Conservation (phyloP, 768 basidiomycete species). For the Phanerochaete carnosa region DNA sequence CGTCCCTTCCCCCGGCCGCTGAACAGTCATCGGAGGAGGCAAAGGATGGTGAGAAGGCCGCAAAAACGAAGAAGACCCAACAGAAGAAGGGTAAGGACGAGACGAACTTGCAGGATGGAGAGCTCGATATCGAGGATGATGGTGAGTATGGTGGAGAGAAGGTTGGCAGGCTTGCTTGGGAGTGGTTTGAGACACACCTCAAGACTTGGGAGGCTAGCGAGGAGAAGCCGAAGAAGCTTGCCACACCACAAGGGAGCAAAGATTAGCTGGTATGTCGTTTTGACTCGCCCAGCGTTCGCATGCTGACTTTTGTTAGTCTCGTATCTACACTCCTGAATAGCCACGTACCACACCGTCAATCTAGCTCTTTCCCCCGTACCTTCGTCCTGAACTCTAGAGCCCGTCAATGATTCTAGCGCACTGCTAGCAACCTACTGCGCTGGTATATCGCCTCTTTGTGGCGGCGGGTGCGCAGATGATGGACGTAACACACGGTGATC, state of each 20-base stretch:
- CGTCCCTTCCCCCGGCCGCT: slow-evolving; percentile 16
- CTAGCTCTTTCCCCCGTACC: no score
- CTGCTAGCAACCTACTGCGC: no score
- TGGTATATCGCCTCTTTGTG: no score
- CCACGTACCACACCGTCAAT: no score
- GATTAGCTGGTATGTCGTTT: no score
- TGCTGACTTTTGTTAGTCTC: neutral
- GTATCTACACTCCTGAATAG: neutral
- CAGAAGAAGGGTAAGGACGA: slow-evolving; percentile 1
- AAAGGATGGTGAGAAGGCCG: slow-evolving; percentile 19
- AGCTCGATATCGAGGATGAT: slow-evolving; percentile 50
- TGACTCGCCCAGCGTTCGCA: neutral
- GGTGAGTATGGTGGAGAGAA: slow-evolving; percentile 70
- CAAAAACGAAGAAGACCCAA: slow-evolving; percentile 14
- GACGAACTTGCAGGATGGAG: slow-evolving; percentile 7
- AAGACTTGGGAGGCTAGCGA: slow-evolving; percentile 43
- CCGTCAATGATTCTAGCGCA: no score
- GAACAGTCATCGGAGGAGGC: slow-evolving; percentile 17
- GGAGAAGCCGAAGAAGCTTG: neutral
- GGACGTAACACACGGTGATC: no score
- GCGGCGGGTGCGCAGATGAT: no score
- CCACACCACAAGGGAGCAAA: neutral
- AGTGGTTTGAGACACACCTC: slow-evolving; percentile 63
- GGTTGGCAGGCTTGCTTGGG: slow-evolving; percentile 71
- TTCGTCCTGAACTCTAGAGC: no score